Conservation (phyloP, 495 filamentous ascomycete genomes). For the Extremus antarcticus region DNA sequence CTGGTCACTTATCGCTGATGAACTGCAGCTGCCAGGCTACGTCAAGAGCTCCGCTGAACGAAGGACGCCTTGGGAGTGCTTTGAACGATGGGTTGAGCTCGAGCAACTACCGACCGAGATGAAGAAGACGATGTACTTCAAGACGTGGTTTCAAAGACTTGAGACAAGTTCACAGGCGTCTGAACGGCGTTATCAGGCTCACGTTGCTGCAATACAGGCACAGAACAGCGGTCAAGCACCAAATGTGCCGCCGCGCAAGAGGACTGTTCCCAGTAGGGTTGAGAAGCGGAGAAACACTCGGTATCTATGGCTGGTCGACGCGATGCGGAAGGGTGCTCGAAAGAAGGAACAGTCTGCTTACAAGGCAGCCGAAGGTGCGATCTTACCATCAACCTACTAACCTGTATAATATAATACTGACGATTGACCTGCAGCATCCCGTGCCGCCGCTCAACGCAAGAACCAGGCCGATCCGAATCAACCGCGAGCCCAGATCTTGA, state of each 20-base stretch:
- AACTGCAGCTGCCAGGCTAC: slow-evolving; percentile 58
- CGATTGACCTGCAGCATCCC: slow-evolving; percentile 20
- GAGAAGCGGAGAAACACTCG: slow-evolving; percentile 75
- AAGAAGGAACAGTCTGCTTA: slow-evolving; percentile 75
- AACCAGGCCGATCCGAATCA: slow-evolving; percentile 28
- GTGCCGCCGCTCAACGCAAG: slow-evolving; percentile 29
- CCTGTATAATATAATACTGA: slow-evolving; percentile 6
- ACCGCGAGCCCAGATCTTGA: slow-evolving; percentile 39
- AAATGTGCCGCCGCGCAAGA: slow-evolving; percentile 49
- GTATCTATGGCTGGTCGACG: slow-evolving; percentile 79
- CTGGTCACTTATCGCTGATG: slow-evolving; percentile 82
- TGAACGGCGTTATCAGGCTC: slow-evolving; percentile 46
- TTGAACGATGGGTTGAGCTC: slow-evolving; percentile 85
- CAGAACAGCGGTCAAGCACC: slow-evolving; percentile 46
- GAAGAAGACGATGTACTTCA: slow-evolving; percentile 85
- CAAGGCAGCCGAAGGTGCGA: slow-evolving; percentile 72
- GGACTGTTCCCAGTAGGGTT: slow-evolving; percentile 64
- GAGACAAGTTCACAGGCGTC: slow-evolving; percentile 63
- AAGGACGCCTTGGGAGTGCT: slow-evolving; percentile 96
- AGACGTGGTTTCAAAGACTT: slow-evolving; percentile 67
- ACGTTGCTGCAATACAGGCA: slow-evolving; percentile 43
- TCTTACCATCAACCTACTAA: not conserved
- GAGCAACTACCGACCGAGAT: slow-evolving; percentile 85
- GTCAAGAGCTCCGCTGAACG: slow-evolving; percentile 78
- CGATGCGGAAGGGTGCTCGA: slow-evolving; percentile 89